A percentile compares a stretch with the other conserved stretches of the same genome.
phyloP scores from a whole-genome alignment of 1,139 yeast species.

The Magnusiomyces magnusii region DNA sequence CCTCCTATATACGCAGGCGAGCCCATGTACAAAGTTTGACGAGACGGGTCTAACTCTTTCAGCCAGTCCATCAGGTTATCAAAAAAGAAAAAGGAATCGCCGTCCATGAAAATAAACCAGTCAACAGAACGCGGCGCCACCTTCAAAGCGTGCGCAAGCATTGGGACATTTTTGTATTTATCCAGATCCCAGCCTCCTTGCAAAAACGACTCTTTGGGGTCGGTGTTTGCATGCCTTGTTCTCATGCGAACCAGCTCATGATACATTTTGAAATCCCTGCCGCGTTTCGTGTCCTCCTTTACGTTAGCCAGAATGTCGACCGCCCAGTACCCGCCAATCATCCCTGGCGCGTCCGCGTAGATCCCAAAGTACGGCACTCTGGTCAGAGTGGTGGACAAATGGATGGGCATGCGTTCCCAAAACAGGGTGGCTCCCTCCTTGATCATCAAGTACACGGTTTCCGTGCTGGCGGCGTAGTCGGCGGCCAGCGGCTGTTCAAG shows the following conservation, averaged over 20 bases:
- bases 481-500: conserved; percentile 25
- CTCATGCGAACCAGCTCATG: conserved; percentile 25
- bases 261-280: conserved; percentile 26
- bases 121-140: conserved; percentile 25
- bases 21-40: conserved; percentile 30
- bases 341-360: conserved; percentile 32
- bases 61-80: conserved; percentile 29
- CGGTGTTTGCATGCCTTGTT: conserved; percentile 19
- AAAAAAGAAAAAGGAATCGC: conserved; percentile 31
- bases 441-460: conserved; percentile 30
- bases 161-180: conserved; percentile 35
- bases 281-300: conserved; percentile 22
- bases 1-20: conserved; percentile 24
- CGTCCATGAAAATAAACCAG: conserved; percentile 37
- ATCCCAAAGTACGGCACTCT: conserved; percentile 32
- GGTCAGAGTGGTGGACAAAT: conserved; percentile 32
- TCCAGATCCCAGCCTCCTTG: conserved; percentile 34
- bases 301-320: conserved; percentile 30
- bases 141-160: conserved; percentile 32
- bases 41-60: conserved; percentile 22
- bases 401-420: conserved; percentile 35
- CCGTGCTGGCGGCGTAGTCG: conserved; percentile 24
- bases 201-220: conserved; percentile 9
- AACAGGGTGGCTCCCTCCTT: conserved; percentile 34
- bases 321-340: conserved; percentile 32